Evolutionary conservation across 345 rosid genomes (phyloP).

Genomic region (Bretschneidera sinensis): DNA sequence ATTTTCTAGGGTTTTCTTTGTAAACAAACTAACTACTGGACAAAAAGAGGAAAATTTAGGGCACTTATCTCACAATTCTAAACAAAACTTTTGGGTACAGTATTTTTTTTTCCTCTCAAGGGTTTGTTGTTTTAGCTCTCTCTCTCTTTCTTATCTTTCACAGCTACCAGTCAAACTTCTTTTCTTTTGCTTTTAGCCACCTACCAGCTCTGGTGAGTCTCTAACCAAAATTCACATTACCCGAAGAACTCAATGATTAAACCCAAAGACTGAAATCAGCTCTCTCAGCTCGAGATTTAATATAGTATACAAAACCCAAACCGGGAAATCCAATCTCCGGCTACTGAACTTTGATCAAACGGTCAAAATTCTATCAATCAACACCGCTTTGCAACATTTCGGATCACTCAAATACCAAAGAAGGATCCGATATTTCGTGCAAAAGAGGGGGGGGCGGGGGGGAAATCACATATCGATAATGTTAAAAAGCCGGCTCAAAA

Average conservation of each 20-base stretch:
- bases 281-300: constrained; percentile 9
- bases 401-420: too few relatives aligned
- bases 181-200: constrained; percentile 35
- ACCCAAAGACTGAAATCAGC: constrained; percentile 26
- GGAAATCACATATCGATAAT: constrained; percentile 11
- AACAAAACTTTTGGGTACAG: constrained; percentile 3
- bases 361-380: constrained; percentile 26
- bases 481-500: constrained; percentile 8
- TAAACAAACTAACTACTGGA: constrained; percentile 21
- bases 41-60: constrained; percentile 21
- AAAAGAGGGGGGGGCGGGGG: too few relatives aligned
- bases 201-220: constrained; percentile 42
- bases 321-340: constrained; percentile 15
- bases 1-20: constrained; percentile 16
- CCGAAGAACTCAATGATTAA: constrained; percentile 49
- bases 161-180: constrained; percentile 78
- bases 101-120: constrained; percentile 23
- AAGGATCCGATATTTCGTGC: too few relatives aligned
- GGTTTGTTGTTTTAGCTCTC: constrained; percentile 33
- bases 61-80: constrained; percentile 23
- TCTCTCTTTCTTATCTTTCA: too few relatives aligned
- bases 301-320: constrained; percentile 8
- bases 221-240: constrained; percentile 45
- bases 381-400: too few relatives aligned
- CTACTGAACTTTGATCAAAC: constrained; percentile 21